These are phyloP conservation scores for Aureobasidium zeae DNA, from an alignment of 2,329 filamentous ascomycete genomes.

Conservation along the genomic window DNA sequence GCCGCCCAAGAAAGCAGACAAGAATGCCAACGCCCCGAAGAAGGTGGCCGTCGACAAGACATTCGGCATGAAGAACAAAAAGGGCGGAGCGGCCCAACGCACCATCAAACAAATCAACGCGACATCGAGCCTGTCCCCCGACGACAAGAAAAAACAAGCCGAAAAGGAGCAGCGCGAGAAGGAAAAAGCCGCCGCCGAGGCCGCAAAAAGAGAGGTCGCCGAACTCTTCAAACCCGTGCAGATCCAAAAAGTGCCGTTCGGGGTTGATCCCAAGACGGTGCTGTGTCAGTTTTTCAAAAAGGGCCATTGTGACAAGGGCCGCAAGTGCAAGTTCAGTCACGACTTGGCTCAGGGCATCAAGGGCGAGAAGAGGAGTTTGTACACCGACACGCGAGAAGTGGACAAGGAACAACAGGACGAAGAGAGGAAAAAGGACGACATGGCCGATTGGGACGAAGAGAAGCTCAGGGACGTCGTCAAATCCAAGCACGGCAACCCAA, in stretches of 20 bases:
- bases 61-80: conserved; percentile 99
- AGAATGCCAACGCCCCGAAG: conserved; percentile 38
- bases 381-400: conserved; percentile 68
- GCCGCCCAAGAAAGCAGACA: conserved; percentile 61
- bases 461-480: conserved; percentile 83
- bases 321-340: conserved; percentile 97
- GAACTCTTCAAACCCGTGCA: conserved; percentile 86
- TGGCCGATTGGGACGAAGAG: conserved; percentile 96
- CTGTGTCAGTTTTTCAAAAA: conserved; percentile 96
- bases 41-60: conserved; percentile 86
- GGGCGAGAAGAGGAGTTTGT: conserved; percentile 83
- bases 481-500: conserved; percentile 95
- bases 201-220: conserved; percentile 69
- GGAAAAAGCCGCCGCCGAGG: conserved; percentile 85
- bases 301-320: conserved; percentile 90
- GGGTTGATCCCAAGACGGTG: conserved; percentile 95
- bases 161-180: conserved; percentile 60
- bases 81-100: conserved; percentile 81
- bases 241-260: conserved; percentile 95
- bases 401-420: conserved; percentile 61
- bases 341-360: conserved; percentile 84
- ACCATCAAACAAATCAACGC: conserved; percentile 76
- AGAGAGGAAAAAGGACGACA: conserved; percentile 78
- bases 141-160: conserved; percentile 72
- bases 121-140: conserved; percentile 68